Evolutionary conservation across 352 stramenopile genomes (phyloP).

Genomic region (Albugo laibachii): DNA sequence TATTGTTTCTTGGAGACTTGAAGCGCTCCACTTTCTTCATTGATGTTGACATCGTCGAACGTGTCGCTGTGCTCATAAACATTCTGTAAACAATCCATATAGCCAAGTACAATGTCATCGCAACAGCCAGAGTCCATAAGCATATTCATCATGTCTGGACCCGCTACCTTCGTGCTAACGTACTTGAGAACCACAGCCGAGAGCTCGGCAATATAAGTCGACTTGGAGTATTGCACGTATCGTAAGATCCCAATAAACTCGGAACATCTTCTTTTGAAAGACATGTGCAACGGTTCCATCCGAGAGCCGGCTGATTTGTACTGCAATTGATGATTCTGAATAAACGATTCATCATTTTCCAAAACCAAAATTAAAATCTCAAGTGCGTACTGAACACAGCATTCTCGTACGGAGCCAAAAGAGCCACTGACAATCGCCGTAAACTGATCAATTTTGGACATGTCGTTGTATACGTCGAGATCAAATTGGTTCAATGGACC

Average conservation of each 20-base stretch:
- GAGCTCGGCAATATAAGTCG: slow-evolving; percentile 39
- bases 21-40: slow-evolving; percentile 15
- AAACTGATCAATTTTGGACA: slow-evolving; percentile 24
- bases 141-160: slow-evolving; percentile 35
- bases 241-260: slow-evolving; percentile 67
- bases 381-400: slow-evolving; percentile 51
- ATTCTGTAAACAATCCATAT: slow-evolving; percentile 61
- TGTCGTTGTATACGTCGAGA: slow-evolving; percentile 8
- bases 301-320: slow-evolving; percentile 37
- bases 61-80: slow-evolving; percentile 29
- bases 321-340: slow-evolving; percentile 29
- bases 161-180: slow-evolving; percentile 44
- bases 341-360: slow-evolving; percentile 46
- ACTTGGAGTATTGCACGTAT: slow-evolving; percentile 75
- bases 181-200: slow-evolving; percentile 44
- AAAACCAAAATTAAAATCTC: slow-evolving; percentile 58
- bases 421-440: slow-evolving; percentile 11
- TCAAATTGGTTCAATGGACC: slow-evolving; percentile 15
- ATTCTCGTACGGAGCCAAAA: slow-evolving; percentile 27
- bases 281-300: slow-evolving; percentile 57
- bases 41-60: slow-evolving; percentile 4
- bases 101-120: slow-evolving; percentile 47
- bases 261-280: slow-evolving; percentile 38
- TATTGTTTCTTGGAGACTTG: background rate
- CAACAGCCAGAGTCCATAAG: slow-evolving; percentile 42